phyloP scores from a whole-genome alignment of 352 stramenopile species.

The Pythium aphanidermatum region DNA sequence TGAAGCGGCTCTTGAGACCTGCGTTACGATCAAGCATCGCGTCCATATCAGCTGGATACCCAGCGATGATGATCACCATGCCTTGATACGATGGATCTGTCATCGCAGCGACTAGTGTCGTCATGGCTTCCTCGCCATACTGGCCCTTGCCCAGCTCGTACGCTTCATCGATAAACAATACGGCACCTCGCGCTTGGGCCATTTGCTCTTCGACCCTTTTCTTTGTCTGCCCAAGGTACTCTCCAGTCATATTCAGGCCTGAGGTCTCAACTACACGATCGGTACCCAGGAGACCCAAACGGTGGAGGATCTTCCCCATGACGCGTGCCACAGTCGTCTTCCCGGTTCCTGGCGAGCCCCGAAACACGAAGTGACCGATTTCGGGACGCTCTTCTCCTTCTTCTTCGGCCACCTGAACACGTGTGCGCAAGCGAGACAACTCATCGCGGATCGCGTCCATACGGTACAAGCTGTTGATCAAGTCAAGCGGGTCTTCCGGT shows the following conservation, averaged over 20 bases:
- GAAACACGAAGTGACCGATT: constrained; percentile 85
- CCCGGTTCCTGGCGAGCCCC: constrained; percentile 80
- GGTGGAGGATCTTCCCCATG: constrained; percentile 92
- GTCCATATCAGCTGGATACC: constrained; percentile 86
- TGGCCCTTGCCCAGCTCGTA: constrained; percentile 85
- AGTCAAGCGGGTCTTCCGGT: constrained; percentile 32
- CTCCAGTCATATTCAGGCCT: constrained; percentile 81
- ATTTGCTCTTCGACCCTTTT: constrained; percentile 85
- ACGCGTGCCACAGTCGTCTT: constrained; percentile 89
- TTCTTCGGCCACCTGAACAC: constrained; percentile 55
- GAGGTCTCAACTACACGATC: constrained; percentile 90
- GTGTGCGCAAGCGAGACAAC: constrained; percentile 43
- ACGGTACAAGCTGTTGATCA: constrained; percentile 48
- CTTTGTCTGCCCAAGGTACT: constrained; percentile 88
- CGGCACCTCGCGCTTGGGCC: constrained; percentile 81
- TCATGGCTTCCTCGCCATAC: constrained; percentile 86
- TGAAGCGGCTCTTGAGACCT: constrained; percentile 89
- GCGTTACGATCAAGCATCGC: constrained; percentile 86
- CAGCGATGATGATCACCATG: constrained; percentile 89
- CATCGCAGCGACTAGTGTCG: constrained; percentile 87
- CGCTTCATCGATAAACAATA: constrained; percentile 93
- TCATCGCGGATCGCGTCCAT: constrained; percentile 57
- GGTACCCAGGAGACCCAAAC: constrained; percentile 87
- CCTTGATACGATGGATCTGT: constrained; percentile 75
- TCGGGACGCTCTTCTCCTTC: constrained; percentile 52